Conservation (phyloP, 306 rosid species). For the Pachyrhizus erosus region DNA sequence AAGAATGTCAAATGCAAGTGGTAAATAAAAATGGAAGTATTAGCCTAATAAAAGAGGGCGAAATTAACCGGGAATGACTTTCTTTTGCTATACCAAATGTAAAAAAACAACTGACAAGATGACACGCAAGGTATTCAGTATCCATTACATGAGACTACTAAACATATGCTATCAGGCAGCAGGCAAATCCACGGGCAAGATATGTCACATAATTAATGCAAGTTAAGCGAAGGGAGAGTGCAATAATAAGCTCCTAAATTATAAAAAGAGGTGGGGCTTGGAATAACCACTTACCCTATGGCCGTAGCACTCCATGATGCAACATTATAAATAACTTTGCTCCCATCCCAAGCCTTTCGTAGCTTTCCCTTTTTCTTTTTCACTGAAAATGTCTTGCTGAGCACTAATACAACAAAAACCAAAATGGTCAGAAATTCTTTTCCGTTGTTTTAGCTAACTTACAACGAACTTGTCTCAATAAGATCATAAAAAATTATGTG, state of each 20-base stretch:
- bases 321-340: slow-evolving; percentile 87
- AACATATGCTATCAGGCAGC: not conserved
- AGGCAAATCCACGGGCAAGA: slow-evolving; percentile 11
- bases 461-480: slow-evolving; percentile 12
- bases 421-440: slow-evolving; percentile 49
- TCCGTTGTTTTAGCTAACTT: not conserved
- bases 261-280: not conserved
- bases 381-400: slow-evolving; percentile 82
- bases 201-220: slow-evolving; percentile 13
- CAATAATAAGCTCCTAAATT: slow-evolving; percentile 7
- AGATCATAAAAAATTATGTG: slow-evolving; percentile 2
- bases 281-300: slow-evolving; percentile 63
- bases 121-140: slow-evolving; percentile 1
- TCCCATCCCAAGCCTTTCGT: slow-evolving; percentile 92
- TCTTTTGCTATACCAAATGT: not conserved
- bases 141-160: not conserved
- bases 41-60: not conserved
- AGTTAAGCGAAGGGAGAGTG: not conserved
- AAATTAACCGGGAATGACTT: not conserved
- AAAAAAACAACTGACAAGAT: slow-evolving; percentile 13
- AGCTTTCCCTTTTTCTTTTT: slow-evolving; percentile 88
- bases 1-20: not conserved
- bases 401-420: slow-evolving; percentile 55
- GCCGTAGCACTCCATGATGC: slow-evolving; percentile 99
- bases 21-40: slow-evolving; percentile 10